These are phyloP conservation scores for Cardamine occulta DNA, from an alignment of 345 rosid genomes.

Conservation along the genomic window DNA sequence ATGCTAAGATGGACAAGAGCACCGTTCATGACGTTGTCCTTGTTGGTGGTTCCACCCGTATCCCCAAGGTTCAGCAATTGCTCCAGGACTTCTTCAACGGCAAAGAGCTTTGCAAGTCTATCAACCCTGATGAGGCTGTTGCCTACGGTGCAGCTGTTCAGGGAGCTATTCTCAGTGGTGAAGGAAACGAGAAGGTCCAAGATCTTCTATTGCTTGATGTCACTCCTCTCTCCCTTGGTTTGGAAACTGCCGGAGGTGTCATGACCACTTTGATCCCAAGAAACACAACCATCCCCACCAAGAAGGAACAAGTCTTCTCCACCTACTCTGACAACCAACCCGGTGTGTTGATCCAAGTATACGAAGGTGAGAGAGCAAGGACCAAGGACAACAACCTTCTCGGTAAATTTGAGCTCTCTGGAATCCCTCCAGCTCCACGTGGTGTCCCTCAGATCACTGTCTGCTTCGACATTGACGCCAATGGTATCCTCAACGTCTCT, in stretches of 20 bases:
- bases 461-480: conserved; percentile 79
- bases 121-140: conserved; percentile 86
- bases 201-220: conserved; percentile 76
- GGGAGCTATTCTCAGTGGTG: conserved; percentile 80
- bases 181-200: conserved; percentile 87
- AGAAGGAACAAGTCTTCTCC: conserved; percentile 77
- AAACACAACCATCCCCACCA: conserved; percentile 75
- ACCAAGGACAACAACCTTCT: conserved; percentile 81
- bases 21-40: conserved; percentile 69
- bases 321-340: conserved; percentile 82
- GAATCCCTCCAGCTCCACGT: conserved; percentile 81
- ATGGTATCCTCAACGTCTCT: conserved; percentile 79
- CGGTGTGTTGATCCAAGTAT: conserved; percentile 80
- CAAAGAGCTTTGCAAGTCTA: conserved; percentile 81
- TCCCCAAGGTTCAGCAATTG: conserved; percentile 80
- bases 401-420: conserved; percentile 77
- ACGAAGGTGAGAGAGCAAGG: conserved; percentile 79
- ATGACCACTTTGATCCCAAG: conserved; percentile 82
- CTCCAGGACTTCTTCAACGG: conserved; percentile 80
- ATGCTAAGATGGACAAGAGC: conserved; percentile 82
- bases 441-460: conserved; percentile 83
- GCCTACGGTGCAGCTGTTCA: conserved; percentile 90
- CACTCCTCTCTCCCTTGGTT: conserved; percentile 76
- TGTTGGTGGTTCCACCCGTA: conserved; percentile 81
- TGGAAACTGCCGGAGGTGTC: conserved; percentile 81